phyloP scores from a whole-genome alignment of 306 rosid species.

The Lagenaria siceraria region DNA sequence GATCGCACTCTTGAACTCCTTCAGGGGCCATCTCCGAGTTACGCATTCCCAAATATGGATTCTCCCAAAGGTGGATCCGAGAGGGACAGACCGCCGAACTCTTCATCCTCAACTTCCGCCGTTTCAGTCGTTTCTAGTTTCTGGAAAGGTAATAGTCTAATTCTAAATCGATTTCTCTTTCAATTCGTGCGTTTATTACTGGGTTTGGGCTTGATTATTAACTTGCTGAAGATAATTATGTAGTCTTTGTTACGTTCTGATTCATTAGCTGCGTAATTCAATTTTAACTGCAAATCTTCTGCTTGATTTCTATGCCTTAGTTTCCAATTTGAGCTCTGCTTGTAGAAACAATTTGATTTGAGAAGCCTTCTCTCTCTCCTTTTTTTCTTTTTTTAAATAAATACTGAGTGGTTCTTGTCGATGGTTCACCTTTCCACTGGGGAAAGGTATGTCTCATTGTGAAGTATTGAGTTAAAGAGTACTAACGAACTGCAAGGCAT shows the following conservation, averaged over 20 bases:
- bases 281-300: neutral
- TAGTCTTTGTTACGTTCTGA: neutral
- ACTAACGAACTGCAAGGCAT: neutral
- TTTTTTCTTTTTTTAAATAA: no score
- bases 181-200: neutral
- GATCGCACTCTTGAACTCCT: neutral
- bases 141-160: conserved; percentile 64
- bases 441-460: neutral
- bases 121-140: conserved; percentile 53
- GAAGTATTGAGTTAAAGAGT: neutral
- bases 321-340: neutral
- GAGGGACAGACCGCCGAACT: conserved; percentile 52
- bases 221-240: neutral
- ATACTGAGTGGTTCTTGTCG: neutral
- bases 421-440: neutral
- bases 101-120: conserved; percentile 56
- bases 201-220: neutral
- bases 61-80: conserved; percentile 59
- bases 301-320: neutral
- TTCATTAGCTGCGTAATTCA: neutral
- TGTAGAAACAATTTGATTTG: neutral
- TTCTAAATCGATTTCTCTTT: neutral
- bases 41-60: conserved; percentile 33
- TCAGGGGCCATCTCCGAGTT: neutral
- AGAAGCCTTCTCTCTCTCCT: neutral